A percentile compares a stretch with the other conserved stretches of the same genome.
These are phyloP conservation scores for Tylopilus vinaceipallidus DNA, from an alignment of 768 basidiomycete species.

Conservation along the genomic window DNA sequence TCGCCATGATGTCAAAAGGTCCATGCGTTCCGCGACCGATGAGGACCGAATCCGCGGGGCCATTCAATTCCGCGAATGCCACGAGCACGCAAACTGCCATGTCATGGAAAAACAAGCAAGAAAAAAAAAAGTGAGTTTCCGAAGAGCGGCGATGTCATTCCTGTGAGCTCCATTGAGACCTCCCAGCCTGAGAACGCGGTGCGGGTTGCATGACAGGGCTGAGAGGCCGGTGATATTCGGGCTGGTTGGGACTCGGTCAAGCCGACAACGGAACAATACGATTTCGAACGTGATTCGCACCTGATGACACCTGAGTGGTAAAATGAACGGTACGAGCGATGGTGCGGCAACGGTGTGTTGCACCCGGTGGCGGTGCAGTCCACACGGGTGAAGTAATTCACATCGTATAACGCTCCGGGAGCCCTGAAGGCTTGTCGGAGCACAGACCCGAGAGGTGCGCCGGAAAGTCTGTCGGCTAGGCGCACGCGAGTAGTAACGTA, in stretches of 20 bases:
- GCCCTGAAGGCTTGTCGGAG: neutral
- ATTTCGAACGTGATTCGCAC: neutral
- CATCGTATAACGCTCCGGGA: neutral
- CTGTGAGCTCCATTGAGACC: neutral
- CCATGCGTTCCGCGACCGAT: neutral
- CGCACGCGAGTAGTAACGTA: neutral
- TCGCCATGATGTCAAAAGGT: neutral
- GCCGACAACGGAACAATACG: conserved; percentile 10
- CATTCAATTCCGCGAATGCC: neutral
- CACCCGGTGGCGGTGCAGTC: neutral
- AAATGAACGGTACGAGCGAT: neutral
- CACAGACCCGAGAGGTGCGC: no score
- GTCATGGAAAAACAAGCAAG: neutral
- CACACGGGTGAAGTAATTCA: conserved; percentile 5
- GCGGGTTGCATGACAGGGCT: neutral
- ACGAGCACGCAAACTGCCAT: neutral
- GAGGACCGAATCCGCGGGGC: conserved; percentile 3
- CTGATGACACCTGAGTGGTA: neutral
- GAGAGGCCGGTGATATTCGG: conserved; percentile 2
- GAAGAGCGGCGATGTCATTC: neutral
- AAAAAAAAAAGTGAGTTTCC: neutral
- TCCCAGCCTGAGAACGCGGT: neutral
- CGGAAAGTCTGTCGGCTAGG: neutral
- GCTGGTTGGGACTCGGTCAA: conserved; percentile 4
- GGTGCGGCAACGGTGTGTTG: neutral